A percentile compares a stretch with the other conserved stretches of the same genome.
These are phyloP conservation scores for Thuja plicata DNA, from an alignment of 83 land plant species.

Conservation along the genomic window DNA sequence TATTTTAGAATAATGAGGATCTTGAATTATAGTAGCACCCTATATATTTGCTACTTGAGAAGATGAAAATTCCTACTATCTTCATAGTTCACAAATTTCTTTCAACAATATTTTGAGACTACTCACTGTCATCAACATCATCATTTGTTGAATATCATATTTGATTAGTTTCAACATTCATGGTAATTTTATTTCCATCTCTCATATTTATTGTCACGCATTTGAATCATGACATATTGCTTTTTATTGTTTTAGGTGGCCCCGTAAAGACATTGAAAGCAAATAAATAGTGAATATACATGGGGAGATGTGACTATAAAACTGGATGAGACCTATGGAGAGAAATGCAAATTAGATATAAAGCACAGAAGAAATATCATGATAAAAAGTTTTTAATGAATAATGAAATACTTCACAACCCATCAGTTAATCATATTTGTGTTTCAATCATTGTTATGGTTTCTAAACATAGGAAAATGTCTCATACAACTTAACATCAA, in stretches of 20 bases:
- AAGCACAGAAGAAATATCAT: conserved; percentile 90
- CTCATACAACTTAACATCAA: neutral
- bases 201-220: neutral
- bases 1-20: too few relatives aligned
- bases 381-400: conserved; percentile 80
- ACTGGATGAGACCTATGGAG: conserved; percentile 86
- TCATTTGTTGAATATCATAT: neutral
- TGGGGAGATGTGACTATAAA: conserved; percentile 92
- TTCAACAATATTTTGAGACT: too few relatives aligned
- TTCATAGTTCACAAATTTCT: too few relatives aligned
- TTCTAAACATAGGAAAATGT: neutral
- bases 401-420: conserved; percentile 95
- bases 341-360: conserved; percentile 95
- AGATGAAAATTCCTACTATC: too few relatives aligned
- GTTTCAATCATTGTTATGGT: neutral
- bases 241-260: conserved; percentile 57
- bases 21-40: too few relatives aligned
- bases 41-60: too few relatives aligned
- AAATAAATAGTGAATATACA: conserved; percentile 70
- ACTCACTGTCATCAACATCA: too few relatives aligned
- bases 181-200: neutral
- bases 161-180: neutral
- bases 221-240: neutral
- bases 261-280: conserved; percentile 78
- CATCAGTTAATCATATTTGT: conserved; percentile 82